Conservation (phyloP, 2,329 filamentous ascomycete species). For the Stachybotrys echinatus region DNA sequence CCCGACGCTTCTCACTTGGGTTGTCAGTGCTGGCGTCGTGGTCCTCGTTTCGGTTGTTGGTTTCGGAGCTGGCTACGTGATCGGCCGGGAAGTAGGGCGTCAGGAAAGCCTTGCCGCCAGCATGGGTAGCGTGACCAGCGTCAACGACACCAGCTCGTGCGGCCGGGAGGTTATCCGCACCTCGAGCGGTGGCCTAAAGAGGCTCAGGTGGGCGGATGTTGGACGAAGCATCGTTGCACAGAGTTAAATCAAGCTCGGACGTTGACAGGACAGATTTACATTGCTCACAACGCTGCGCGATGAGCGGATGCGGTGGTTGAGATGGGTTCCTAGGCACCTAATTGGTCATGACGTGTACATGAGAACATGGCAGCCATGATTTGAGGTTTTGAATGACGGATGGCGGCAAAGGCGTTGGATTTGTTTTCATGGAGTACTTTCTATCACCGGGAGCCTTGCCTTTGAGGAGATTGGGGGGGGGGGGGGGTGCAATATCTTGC, state of each 20-base stretch:
- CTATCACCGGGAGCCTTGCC: not conserved
- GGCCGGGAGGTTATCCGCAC: constrained; percentile 49
- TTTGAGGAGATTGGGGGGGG: too few relatives aligned
- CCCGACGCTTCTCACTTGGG: constrained; percentile 59
- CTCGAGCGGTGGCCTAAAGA: constrained; percentile 44
- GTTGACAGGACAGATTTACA: not conserved
- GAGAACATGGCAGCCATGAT: constrained; percentile 4
- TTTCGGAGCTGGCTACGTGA: constrained; percentile 64
- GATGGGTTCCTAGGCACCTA: constrained; percentile 1
- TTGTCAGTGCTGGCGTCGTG: constrained; percentile 61
- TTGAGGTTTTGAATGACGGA: not conserved
- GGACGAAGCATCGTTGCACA: constrained; percentile 44
- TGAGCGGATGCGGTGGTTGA: constrained; percentile 2
- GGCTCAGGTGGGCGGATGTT: constrained; percentile 50
- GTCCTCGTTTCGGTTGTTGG: constrained; percentile 64
- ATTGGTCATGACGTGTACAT: constrained; percentile 9
- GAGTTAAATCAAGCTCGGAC: constrained; percentile 7
- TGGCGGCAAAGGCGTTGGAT: not conserved
- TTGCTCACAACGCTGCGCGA: constrained; percentile 1
- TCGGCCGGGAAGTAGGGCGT: constrained; percentile 60
- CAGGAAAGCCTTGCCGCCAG: constrained; percentile 48
- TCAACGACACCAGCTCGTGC: constrained; percentile 43
- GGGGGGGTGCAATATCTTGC: not conserved
- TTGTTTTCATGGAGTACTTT: not conserved
- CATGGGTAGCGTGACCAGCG: constrained; percentile 22